phyloP scores from a whole-genome alignment of 2,329 filamentous ascomycete genomes.

The Spiromastix sp. region DNA sequence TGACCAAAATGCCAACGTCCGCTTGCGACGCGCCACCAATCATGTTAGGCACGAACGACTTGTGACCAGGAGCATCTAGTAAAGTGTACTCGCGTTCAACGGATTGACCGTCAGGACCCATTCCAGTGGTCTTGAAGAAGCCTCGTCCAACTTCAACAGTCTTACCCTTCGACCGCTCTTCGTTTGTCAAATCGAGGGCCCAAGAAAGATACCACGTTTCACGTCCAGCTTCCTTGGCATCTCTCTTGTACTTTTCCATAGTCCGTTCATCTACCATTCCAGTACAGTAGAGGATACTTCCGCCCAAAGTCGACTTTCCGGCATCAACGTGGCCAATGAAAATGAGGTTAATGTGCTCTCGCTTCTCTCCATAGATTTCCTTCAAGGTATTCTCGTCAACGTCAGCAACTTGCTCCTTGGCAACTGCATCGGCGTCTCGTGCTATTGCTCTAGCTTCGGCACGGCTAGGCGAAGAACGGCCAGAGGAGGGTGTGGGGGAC shows the following conservation, averaged over 20 bases:
- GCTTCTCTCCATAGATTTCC: constrained; percentile 84
- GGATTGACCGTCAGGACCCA: constrained; percentile 25
- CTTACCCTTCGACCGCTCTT: constrained; percentile 93
- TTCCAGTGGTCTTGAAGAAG: constrained; percentile 70
- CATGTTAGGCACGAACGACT: constrained; percentile 97
- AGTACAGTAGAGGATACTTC: constrained; percentile 82
- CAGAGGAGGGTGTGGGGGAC: constrained; percentile 73
- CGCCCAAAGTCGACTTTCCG: constrained; percentile 92
- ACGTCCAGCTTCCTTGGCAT: constrained; percentile 90
- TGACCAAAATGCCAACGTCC: constrained; percentile 89
- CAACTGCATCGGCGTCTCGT: constrained; percentile 71
- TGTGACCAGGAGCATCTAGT: constrained; percentile 92
- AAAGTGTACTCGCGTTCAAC: constrained; percentile 95
- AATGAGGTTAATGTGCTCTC: constrained; percentile 79
- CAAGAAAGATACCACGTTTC: constrained; percentile 99
- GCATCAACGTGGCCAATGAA: constrained; percentile 98
- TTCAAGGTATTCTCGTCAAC: constrained; percentile 77
- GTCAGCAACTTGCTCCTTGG: constrained; percentile 69
- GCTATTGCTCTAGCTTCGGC: constrained; percentile 46
- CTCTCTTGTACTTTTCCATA: constrained; percentile 94
- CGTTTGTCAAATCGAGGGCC: constrained; percentile 94
- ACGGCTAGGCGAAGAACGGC: constrained; percentile 64
- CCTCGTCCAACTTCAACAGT: constrained; percentile 94
- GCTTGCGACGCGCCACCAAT: constrained; percentile 90
- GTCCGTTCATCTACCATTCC: constrained; percentile 99